phyloP scores from a whole-genome alignment of 352 stramenopile species.

The Phytophthora podocarpi region DNA sequence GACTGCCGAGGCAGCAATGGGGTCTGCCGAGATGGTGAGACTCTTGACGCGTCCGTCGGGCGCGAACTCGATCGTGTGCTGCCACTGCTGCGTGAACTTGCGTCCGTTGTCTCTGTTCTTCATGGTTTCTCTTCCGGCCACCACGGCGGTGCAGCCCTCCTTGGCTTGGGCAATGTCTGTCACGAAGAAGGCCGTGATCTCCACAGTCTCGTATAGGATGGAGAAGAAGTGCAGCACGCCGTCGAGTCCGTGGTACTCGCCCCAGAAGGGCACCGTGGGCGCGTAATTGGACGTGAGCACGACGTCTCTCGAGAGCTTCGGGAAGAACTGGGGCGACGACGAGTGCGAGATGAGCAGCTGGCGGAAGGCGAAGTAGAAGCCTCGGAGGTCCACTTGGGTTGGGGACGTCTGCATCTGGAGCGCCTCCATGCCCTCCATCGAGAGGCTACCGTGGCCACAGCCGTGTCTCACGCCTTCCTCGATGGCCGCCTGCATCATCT shows the following conservation, averaged over 20 bases:
- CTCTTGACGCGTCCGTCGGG: constrained; percentile 87
- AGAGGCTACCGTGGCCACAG: constrained; percentile 25
- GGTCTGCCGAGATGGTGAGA: constrained; percentile 84
- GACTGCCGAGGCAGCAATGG: constrained; percentile 83
- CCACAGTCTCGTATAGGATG: constrained; percentile 89
- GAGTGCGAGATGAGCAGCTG: constrained; percentile 89
- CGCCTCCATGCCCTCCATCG: constrained; percentile 31
- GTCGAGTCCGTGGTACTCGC: constrained; percentile 88
- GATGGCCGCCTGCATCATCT: constrained; percentile 91
- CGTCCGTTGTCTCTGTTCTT: constrained; percentile 88
- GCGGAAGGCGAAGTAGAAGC: constrained; percentile 89
- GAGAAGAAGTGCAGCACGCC: constrained; percentile 91
- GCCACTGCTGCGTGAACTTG: constrained; percentile 91
- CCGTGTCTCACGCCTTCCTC: constrained; percentile 53
- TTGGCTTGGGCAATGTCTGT: constrained; percentile 89
- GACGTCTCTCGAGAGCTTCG: constrained; percentile 83
- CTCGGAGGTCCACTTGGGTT: constrained; percentile 83
- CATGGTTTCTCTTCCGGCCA: constrained; percentile 87
- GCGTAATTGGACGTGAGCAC: constrained; percentile 90
- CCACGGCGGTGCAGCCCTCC: constrained; percentile 81
- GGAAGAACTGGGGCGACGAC: constrained; percentile 89
- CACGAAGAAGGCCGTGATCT: constrained; percentile 90
- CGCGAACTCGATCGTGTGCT: constrained; percentile 90
- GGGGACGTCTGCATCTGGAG: constrained; percentile 54
- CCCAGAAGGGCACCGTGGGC: constrained; percentile 88